Evolutionary conservation across 352 stramenopile species (phyloP), one percentile per base, ranked within the genome.

Genomic region (Globisporangium paddicum): DNA sequence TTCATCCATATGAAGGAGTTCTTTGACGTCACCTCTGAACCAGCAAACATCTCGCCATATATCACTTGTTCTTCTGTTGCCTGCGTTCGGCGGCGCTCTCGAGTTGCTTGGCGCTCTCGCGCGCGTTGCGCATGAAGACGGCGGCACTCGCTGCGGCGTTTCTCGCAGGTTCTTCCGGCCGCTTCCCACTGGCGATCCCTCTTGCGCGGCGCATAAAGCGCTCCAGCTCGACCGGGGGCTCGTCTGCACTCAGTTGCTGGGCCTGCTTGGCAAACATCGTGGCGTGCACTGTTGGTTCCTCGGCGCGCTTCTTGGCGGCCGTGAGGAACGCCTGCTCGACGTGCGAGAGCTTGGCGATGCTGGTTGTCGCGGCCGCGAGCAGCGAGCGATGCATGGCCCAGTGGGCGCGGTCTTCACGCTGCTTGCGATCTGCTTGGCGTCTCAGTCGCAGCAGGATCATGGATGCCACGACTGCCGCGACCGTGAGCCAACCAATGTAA

Each of bases 401-500:
- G 19, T 65, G 59, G 53, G 32, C 51, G 28, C 41, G 53, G n/a
- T 72, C 58, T 19, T 67, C 41, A 25, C 42, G 32, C 45, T 54
- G 62, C 48, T 60, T 60, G 57, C 32, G 57, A 21, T 71, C 50
- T 23, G 63, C 44, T 30, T 55, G 49, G 19, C 61, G 55, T 26
- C 64, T 67, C 10, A 68, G 60, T 1, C 49, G 48, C 32, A 59
- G n/a, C 28, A 70, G 58, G 56, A 80, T 67, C 8, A 45, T 47
- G 1, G 62, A 26, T 0, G 63, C 55, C 1, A 66, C 67, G 16
- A 67, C 23, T 0, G 69, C 67, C 3, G 45, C 66, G 40, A 86
- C 80, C 2, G 41, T 71, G 28, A 86, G 70, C 78, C 76, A 86
- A 18, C 78, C 75, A 30, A 88, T 57, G 68, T 86, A 86, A 35